phyloP scores from a whole-genome alignment of 225 moss, liverwort and hornwort species.

The Pleurozium schreberi region DNA sequence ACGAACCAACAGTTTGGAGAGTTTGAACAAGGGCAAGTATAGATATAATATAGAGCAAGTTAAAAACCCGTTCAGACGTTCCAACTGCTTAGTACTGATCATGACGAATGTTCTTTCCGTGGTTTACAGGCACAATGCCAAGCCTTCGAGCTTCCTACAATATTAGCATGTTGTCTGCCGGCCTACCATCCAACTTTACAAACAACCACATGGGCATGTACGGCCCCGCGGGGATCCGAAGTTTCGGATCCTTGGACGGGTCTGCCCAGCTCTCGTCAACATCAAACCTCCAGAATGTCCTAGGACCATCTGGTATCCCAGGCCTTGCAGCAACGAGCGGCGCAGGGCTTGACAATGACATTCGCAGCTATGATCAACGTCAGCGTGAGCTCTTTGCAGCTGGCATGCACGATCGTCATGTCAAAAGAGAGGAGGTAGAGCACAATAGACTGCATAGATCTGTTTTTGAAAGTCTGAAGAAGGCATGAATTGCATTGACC shows the following conservation, averaged over 20 bases:
- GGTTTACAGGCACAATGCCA: constrained; percentile 47
- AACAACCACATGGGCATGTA: constrained; percentile 79
- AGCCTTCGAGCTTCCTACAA: constrained; percentile 67
- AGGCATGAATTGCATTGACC: not conserved
- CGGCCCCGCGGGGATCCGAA: constrained; percentile 70
- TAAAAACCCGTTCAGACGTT: not conserved
- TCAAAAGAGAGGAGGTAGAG: constrained; percentile 55
- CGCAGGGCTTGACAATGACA: constrained; percentile 52
- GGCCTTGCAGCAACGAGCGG: constrained; percentile 89
- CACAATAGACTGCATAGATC: not conserved
- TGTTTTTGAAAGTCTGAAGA: not conserved
- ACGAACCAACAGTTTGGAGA: not conserved
- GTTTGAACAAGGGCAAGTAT: not conserved
- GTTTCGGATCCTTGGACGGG: constrained; percentile 68
- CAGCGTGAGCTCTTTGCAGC: constrained; percentile 58
- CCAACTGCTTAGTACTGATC: not conserved
- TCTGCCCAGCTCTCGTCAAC: constrained; percentile 55
- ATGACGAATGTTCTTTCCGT: not conserved
- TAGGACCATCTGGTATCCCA: constrained; percentile 64
- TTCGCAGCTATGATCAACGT: constrained; percentile 50
- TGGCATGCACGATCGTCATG: constrained; percentile 46
- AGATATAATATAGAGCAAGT: not conserved
- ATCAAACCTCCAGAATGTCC: constrained; percentile 48
- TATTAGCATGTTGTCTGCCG: constrained; percentile 65
- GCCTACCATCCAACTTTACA: constrained; percentile 97